Base-by-base conservation (phyloP, 2,329 filamentous ascomycete species). In the Magnaporthiopsis incrustans region DNA sequence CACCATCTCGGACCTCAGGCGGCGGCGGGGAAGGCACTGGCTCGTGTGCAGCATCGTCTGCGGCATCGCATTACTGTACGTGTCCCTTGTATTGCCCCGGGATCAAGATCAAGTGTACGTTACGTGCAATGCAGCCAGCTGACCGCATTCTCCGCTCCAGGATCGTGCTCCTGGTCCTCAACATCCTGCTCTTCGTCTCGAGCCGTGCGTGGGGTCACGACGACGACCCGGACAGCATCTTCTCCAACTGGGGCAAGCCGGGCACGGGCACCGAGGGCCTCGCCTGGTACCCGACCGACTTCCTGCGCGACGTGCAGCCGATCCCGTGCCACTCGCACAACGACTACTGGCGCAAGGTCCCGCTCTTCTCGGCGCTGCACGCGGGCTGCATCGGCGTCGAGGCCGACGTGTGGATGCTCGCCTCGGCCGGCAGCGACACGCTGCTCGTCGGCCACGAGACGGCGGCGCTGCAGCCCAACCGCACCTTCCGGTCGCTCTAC, bases 331-430 rank as follows among this genome's bases (percentile, higher is more conserved):
- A 89, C 71, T 88, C 84, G 1, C 87, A 90, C 71, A 89, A 90
- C 68, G 88, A 90, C 73, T 90, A 90, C 73, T 88, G 85, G 85
- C 81, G 85, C 38, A 77, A 78, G n/a, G 77, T 82, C 0, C 87
- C 88, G 0, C 77, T 91, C 7, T 86, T 83, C 67, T 85, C 85
- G 27, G 88, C 88, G 33, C 73, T 88, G 2, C 73, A 76, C 14
- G 79, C 80, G 4, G 84, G 85, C 22, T 88, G 85, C 68, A 82
- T 84, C 18, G 82, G 85, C 25, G 79, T 89, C 12, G 88, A 91
- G 74, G 87, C 86, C 5, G 89, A 91, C 70, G 82, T 91, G 27
- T 91, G 86, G 85, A 76, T 84, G 1, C 80, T 81, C 63, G 79
- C 81, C 63, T 63, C 77, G 35, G 62, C 64, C 33, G 32, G 64